Evolutionary conservation across 1,139 yeast genomes (phyloP).

Genomic region (Saccharomycopsis hybrid): DNA sequence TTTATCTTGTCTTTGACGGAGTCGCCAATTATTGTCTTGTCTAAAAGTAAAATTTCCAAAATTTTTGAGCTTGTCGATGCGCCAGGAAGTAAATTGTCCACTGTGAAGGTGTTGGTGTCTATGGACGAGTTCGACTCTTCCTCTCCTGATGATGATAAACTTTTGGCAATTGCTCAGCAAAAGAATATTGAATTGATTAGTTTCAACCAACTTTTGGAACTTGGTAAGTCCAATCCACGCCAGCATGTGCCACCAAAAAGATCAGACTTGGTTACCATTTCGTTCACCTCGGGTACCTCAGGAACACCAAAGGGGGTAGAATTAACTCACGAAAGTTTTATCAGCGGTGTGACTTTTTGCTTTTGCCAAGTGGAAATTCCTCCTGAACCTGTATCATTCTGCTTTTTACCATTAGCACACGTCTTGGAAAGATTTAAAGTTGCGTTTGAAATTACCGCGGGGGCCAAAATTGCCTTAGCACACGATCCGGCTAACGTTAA

Average conservation of each 20-base stretch:
- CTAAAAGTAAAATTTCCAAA: conserved; percentile 32
- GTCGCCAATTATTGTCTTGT: conserved; percentile 34
- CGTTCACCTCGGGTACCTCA: conserved; percentile 54
- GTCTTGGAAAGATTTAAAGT: conserved; percentile 17
- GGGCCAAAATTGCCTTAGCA: conserved; percentile 28
- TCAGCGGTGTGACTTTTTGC: conserved; percentile 32
- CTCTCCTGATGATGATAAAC: conserved; percentile 19
- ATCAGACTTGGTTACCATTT: conserved; percentile 40
- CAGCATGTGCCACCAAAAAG: conserved; percentile 28
- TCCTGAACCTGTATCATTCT: conserved; percentile 7
- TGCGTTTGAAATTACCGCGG: conserved; percentile 13
- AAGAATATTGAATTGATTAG: conserved; percentile 26
- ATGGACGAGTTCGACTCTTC: conserved; percentile 23
- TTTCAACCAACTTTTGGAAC: conserved; percentile 32
- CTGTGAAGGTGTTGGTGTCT: conserved; percentile 25
- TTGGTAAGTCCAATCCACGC: conserved; percentile 34
- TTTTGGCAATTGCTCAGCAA: conserved; percentile 21
- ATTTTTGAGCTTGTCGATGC: conserved; percentile 28
- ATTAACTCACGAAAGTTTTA: conserved; percentile 38
- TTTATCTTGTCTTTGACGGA: conserved; percentile 36
- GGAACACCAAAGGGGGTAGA: conserved; percentile 53
- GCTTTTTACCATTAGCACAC: conserved; percentile 18
- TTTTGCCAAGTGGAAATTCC: conserved; percentile 28
- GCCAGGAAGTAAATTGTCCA: not conserved
- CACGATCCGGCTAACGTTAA: conserved; percentile 38